Conservation (phyloP, 2,329 filamentous ascomycete species). For the Leptographium procerum region DNA sequence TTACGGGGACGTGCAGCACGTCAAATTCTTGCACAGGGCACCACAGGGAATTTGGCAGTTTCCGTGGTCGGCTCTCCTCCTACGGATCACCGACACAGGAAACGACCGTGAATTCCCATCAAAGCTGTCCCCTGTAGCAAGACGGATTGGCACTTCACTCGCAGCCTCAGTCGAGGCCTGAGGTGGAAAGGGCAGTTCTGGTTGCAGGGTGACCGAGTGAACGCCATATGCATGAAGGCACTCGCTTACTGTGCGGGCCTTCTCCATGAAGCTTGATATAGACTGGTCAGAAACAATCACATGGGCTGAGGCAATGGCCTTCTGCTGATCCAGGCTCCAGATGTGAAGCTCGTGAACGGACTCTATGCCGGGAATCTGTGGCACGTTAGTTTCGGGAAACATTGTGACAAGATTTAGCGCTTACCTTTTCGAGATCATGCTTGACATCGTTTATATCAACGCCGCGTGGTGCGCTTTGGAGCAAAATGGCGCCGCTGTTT, state of each 20-base stretch:
- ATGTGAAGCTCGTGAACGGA: slow-evolving; percentile 64
- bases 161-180: not conserved
- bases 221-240: slow-evolving; percentile 66
- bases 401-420: not conserved
- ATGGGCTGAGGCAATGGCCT: slow-evolving; percentile 58
- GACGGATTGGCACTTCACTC: not conserved
- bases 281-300: slow-evolving; percentile 49
- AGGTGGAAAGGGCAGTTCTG: slow-evolving; percentile 31
- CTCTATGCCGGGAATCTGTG: slow-evolving; percentile 51
- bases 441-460: slow-evolving; percentile 52
- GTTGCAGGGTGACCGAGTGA: slow-evolving; percentile 60
- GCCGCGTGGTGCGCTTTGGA: slow-evolving; percentile 53
- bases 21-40: slow-evolving; percentile 36
- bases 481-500: slow-evolving; percentile 51
- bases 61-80: slow-evolving; percentile 16
- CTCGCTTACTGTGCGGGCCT: slow-evolving; percentile 50
- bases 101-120: not conserved
- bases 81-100: slow-evolving; percentile 13
- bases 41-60: slow-evolving; percentile 42
- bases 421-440: slow-evolving; percentile 55
- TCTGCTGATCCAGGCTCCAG: slow-evolving; percentile 62
- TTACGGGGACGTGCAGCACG: slow-evolving; percentile 31
- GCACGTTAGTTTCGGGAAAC: not conserved
- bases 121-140: not conserved
- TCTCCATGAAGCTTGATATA: slow-evolving; percentile 46